A percentile compares a stretch with the other conserved stretches of the same genome.
Evolutionary conservation across 1,284 basidiomycete species (phyloP).

Genomic region (Trichosporon sp.): DNA sequence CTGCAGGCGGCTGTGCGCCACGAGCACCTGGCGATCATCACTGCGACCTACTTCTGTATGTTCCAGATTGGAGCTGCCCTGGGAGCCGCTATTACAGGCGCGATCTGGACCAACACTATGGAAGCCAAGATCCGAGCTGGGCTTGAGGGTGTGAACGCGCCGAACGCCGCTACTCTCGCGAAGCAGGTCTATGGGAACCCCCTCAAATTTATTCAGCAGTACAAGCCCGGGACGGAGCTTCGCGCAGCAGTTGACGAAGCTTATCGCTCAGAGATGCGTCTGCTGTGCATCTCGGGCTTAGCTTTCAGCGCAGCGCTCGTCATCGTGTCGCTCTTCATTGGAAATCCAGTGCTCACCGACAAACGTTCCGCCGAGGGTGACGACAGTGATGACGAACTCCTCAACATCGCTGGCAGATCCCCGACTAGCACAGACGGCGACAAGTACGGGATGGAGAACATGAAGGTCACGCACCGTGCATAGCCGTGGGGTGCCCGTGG

Average conservation of each 20-base stretch:
- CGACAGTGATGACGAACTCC: slow-evolving; percentile 27
- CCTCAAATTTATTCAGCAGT: slow-evolving; percentile 40
- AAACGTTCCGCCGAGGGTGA: slow-evolving; percentile 38
- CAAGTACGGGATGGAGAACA: background rate
- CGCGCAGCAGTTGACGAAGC: slow-evolving; percentile 43
- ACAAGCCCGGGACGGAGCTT: slow-evolving; percentile 49
- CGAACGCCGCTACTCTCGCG: slow-evolving; percentile 18
- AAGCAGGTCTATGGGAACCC: slow-evolving; percentile 45
- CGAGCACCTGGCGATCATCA: slow-evolving; percentile 52
- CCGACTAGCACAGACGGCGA: background rate
- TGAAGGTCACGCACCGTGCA: background rate
- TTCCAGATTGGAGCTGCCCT: slow-evolving; percentile 49
- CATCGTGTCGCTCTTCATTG: slow-evolving; percentile 31
- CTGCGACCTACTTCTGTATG: slow-evolving; percentile 49
- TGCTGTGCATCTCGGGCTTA: slow-evolving; percentile 44
- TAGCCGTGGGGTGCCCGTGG: background rate
- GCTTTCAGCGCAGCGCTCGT: slow-evolving; percentile 36
- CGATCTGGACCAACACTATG: slow-evolving; percentile 49
- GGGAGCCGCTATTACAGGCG: slow-evolving; percentile 53
- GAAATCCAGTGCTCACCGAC: slow-evolving; percentile 20
- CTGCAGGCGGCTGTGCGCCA: slow-evolving; percentile 53
- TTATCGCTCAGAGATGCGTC: slow-evolving; percentile 42
- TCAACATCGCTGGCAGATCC: background rate
- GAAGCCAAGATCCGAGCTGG: slow-evolving; percentile 35
- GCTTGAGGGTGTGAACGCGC: slow-evolving; percentile 39